phyloP scores from a whole-genome alignment of 2,329 filamentous ascomycete species.

The Raffaelea albimanens region DNA sequence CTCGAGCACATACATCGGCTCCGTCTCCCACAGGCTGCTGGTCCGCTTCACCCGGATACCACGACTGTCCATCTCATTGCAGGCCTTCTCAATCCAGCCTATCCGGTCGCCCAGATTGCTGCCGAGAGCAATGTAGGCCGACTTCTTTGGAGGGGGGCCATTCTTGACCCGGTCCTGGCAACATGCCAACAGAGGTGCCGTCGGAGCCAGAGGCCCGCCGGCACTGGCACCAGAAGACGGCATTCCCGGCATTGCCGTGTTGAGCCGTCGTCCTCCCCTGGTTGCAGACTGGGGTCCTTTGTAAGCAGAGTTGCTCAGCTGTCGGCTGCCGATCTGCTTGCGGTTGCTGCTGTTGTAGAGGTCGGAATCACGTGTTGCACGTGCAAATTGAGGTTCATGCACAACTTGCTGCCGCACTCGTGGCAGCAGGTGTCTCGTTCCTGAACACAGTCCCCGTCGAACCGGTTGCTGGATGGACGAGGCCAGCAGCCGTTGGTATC shows the following conservation, averaged over 20 bases:
- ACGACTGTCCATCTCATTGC: conserved; percentile 62
- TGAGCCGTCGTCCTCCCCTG: conserved; percentile 6
- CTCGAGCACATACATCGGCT: conserved; percentile 91
- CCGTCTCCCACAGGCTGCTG: conserved; percentile 87
- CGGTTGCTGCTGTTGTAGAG: too few species aligned
- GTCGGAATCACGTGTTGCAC: too few species aligned
- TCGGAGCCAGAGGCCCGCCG: neutral
- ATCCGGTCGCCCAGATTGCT: conserved; percentile 88
- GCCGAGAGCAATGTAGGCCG: conserved; percentile 77
- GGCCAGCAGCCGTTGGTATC: too few species aligned
- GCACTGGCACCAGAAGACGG: too few species aligned
- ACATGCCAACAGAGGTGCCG: conserved; percentile 4
- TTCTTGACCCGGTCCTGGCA: conserved; percentile 3
- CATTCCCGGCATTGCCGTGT: neutral
- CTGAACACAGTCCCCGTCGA: too few species aligned
- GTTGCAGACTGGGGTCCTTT: neutral
- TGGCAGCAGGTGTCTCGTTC: too few species aligned
- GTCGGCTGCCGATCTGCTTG: too few species aligned
- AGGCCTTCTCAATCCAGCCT: conserved; percentile 75
- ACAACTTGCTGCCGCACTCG: too few species aligned
- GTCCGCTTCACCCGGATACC: conserved; percentile 69
- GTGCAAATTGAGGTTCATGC: too few species aligned
- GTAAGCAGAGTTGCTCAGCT: too few species aligned
- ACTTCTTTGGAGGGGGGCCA: conserved; percentile 18
- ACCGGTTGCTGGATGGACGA: too few species aligned